A percentile compares a stretch with the other conserved stretches of the same genome.
Conservation (phyloP, 805 yeast species). For the Phaffomyces antillensis region DNA sequence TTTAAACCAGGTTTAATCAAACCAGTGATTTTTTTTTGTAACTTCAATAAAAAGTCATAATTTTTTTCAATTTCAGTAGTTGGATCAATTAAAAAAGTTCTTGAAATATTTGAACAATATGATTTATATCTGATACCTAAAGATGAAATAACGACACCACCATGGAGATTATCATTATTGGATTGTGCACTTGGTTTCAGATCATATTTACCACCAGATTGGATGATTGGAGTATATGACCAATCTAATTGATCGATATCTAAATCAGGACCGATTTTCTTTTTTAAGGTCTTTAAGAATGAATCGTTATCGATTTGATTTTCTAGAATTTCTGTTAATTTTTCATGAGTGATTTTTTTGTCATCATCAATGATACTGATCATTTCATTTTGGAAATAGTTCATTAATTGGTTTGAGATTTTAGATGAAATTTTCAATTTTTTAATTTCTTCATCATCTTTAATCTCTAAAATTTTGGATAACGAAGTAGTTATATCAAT, state of each 20-base stretch:
- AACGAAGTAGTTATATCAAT: constrained; percentile 48
- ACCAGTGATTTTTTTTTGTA: constrained; percentile 58
- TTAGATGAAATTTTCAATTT: constrained; percentile 64
- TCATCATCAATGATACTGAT: constrained; percentile 84
- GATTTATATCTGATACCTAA: constrained; percentile 82
- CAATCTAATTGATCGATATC: constrained; percentile 78
- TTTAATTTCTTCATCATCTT: constrained; percentile 73
- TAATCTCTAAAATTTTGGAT: constrained; percentile 57
- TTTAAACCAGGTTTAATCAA: constrained; percentile 60
- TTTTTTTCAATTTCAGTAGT: constrained; percentile 68
- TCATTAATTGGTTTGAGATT: constrained; percentile 73
- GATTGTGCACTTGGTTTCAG: constrained; percentile 79
- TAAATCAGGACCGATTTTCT: constrained; percentile 56
- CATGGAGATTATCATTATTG: constrained; percentile 51
- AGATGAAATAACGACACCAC: constrained; percentile 78
- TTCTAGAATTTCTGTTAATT: constrained; percentile 70
- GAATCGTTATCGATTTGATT: constrained; percentile 73
- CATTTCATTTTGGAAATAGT: constrained; percentile 80
- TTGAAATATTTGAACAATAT: constrained; percentile 80
- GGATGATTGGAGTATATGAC: constrained; percentile 89
- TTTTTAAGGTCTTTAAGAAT: constrained; percentile 51
- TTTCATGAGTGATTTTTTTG: constrained; percentile 60
- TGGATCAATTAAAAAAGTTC: constrained; percentile 89
- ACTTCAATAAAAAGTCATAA: constrained; percentile 65
- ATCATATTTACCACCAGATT: constrained; percentile 82